These are phyloP conservation scores for Xylaria grammica DNA, from an alignment of 495 filamentous ascomycete genomes.

Conservation along the genomic window DNA sequence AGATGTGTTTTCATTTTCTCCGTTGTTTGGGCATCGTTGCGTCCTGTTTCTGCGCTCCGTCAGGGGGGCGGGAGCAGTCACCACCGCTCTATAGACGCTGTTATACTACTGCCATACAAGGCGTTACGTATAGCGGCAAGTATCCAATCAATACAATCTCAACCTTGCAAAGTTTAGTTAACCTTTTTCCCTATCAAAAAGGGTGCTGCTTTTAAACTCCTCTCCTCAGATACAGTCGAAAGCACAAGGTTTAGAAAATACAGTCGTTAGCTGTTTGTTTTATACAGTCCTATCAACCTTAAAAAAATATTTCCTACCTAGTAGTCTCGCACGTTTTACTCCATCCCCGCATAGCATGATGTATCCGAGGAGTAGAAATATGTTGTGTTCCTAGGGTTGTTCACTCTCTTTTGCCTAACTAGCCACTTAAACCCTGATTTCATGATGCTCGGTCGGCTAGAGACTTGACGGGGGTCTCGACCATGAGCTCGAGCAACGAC, in stretches of 20 bases:
- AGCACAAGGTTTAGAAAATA: too few relatives aligned
- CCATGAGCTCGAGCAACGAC: constrained; percentile 43
- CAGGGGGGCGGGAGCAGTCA: neutral
- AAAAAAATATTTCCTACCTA: too few relatives aligned
- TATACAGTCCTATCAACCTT: too few relatives aligned
- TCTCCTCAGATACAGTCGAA: too few relatives aligned
- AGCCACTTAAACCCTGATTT: too few relatives aligned
- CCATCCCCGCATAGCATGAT: neutral
- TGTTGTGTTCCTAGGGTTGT: too few relatives aligned
- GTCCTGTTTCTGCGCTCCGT: neutral
- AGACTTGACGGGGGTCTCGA: constrained; percentile 38
- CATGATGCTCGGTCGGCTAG: constrained; percentile 5
- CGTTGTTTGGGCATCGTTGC: constrained; percentile 15
- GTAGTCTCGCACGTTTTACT: neutral
- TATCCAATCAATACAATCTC: constrained; percentile 20
- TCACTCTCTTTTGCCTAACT: too few relatives aligned
- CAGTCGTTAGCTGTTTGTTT: too few relatives aligned
- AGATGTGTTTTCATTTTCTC: neutral
- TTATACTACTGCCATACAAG: constrained; percentile 2
- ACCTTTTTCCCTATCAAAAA: too few relatives aligned
- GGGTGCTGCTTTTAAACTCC: too few relatives aligned
- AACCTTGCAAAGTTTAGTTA: constrained; percentile 15
- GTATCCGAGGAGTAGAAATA: neutral
- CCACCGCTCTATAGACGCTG: constrained; percentile 14
- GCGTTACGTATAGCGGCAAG: constrained; percentile 1